These are phyloP conservation scores for Circinella minor DNA, from an alignment of 371 early-diverging fungal species.

Conservation along the genomic window DNA sequence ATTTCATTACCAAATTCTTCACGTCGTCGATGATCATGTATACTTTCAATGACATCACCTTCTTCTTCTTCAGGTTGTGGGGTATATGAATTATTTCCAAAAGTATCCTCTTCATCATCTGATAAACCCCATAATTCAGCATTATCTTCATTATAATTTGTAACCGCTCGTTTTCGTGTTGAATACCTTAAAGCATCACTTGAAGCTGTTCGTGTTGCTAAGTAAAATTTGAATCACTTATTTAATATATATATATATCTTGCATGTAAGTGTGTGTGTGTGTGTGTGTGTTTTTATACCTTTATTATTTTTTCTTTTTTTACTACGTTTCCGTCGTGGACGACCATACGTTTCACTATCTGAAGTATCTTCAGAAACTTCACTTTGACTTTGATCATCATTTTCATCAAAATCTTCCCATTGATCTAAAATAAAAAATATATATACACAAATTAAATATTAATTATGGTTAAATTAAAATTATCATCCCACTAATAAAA, in stretches of 20 bases:
- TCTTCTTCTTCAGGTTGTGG: conserved; percentile 40
- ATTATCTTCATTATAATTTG: conserved; percentile 59
- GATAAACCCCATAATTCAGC: conserved; percentile 48
- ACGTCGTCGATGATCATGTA: conserved; percentile 60
- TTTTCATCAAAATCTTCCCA: conserved; percentile 7
- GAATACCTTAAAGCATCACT: conserved; percentile 53
- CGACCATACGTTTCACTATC: conserved; percentile 16
- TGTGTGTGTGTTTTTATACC: conserved; percentile 6
- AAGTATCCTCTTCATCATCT: conserved; percentile 45
- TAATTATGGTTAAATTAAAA: conserved; percentile 1
- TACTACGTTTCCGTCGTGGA: conserved; percentile 19
- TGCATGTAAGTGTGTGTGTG: too few species aligned
- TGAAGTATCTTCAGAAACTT: conserved; percentile 13
- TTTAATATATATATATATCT: too few species aligned
- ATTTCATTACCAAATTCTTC: conserved; percentile 21
- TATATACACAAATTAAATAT: background rate
- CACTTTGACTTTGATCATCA: conserved; percentile 9
- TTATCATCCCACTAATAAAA: background rate
- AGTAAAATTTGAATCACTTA: too few species aligned
- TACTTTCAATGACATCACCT: conserved; percentile 69
- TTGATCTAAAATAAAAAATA: background rate
- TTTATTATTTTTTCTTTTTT: conserved; percentile 5
- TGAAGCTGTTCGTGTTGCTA: conserved; percentile 24
- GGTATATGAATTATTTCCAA: conserved; percentile 21
- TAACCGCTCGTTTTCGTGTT: conserved; percentile 48